phyloP scores from a whole-genome alignment of 2,329 filamentous ascomycete species.

The Metarhizium guizhouense region DNA sequence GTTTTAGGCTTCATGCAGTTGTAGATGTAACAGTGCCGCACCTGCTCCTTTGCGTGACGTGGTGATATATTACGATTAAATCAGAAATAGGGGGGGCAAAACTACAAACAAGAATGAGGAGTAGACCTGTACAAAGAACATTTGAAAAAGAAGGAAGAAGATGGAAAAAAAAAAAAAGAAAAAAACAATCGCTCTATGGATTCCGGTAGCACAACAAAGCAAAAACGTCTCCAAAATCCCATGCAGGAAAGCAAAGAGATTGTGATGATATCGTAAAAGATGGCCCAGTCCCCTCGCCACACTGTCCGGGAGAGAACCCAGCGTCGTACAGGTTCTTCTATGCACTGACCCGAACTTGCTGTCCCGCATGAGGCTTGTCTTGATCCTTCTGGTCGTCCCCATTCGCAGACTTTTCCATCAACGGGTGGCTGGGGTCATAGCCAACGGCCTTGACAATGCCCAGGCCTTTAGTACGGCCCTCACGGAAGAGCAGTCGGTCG shows the following conservation, averaged over 20 bases:
- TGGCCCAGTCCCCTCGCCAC: too few species aligned
- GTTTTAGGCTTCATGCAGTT: not conserved
- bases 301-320: too few species aligned
- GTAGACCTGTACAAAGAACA: too few species aligned
- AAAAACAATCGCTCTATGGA: too few species aligned
- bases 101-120: too few species aligned
- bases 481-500: slow-evolving; percentile 84
- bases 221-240: too few species aligned
- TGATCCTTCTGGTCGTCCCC: slow-evolving; percentile 5
- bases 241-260: not conserved
- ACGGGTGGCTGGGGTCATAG: slow-evolving; percentile 60
- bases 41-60: not conserved
- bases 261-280: not conserved
- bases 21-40: not conserved
- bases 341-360: slow-evolving; percentile 4
- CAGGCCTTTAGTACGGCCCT: slow-evolving; percentile 88
- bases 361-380: not conserved
- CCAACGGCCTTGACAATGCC: slow-evolving; percentile 89
- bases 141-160: too few species aligned
- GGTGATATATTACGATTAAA: too few species aligned
- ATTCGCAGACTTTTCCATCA: slow-evolving; percentile 17
- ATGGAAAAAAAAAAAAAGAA: too few species aligned
- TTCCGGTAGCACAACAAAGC: too few species aligned
- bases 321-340: not conserved
- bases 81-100: too few species aligned